A percentile compares a stretch with the other conserved stretches of the same genome.
phyloP scores from a whole-genome alignment of 768 basidiomycete species.

The Boletus rubescentipes region DNA sequence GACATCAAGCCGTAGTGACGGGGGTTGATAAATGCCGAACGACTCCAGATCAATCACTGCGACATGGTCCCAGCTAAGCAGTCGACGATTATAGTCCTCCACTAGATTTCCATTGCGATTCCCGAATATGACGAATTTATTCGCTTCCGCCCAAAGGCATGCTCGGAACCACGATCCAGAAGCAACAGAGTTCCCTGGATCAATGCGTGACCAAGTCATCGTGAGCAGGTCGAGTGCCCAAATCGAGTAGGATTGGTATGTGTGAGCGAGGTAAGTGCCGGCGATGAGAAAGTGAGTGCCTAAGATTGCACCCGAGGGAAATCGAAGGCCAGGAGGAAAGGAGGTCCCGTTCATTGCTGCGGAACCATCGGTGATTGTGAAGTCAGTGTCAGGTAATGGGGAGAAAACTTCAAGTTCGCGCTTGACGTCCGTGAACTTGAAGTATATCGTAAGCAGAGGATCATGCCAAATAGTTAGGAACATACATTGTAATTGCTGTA shows the following conservation, averaged over 20 bases:
- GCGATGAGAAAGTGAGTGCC: slow-evolving; percentile 92
- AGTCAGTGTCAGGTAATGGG: slow-evolving; percentile 72
- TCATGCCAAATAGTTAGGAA: slow-evolving; percentile 10
- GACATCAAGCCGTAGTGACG: slow-evolving; percentile 59
- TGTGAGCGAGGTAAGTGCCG: slow-evolving; percentile 93
- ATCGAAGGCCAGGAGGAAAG: slow-evolving; percentile 92
- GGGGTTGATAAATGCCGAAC: slow-evolving; percentile 93
- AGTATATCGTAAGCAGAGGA: slow-evolving; percentile 9
- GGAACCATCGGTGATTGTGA: slow-evolving; percentile 80
- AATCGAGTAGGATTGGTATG: slow-evolving; percentile 92
- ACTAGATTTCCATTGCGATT: slow-evolving; percentile 86
- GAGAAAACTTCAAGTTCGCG: slow-evolving; percentile 92
- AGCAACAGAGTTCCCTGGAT: slow-evolving; percentile 81
- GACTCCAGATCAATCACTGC: slow-evolving; percentile 90
- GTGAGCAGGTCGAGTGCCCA: slow-evolving; percentile 88
- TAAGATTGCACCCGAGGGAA: slow-evolving; percentile 91
- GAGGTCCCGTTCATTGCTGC: slow-evolving; percentile 74
- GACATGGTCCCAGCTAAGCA: slow-evolving; percentile 90
- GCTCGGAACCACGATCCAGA: slow-evolving; percentile 95
- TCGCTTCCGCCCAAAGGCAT: slow-evolving; percentile 81
- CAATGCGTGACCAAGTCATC: slow-evolving; percentile 86
- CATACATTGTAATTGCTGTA: slow-evolving; percentile 96
- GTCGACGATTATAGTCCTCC: slow-evolving; percentile 88
- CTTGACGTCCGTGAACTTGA: slow-evolving; percentile 89
- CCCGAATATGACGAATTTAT: slow-evolving; percentile 88